These are phyloP conservation scores for Pseudomassariella vexata DNA, from an alignment of 2,329 filamentous ascomycete genomes.

Conservation along the genomic window DNA sequence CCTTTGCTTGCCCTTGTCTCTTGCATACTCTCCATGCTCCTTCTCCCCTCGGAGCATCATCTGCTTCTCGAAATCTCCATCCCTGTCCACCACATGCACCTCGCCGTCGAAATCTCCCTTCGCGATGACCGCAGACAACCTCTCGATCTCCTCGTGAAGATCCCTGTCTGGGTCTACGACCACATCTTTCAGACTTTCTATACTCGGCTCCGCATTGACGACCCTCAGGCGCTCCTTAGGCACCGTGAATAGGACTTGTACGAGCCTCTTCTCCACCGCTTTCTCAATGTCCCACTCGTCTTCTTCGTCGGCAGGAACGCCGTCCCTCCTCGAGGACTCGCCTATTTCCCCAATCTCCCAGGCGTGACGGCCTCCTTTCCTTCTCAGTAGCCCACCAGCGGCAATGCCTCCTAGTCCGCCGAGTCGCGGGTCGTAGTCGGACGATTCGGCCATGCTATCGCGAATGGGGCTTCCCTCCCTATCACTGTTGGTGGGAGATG, in stretches of 20 bases:
- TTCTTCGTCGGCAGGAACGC: conserved; percentile 40
- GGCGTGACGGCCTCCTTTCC: conserved; percentile 50
- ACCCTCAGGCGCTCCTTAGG: conserved; percentile 80
- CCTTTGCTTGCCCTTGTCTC: conserved; percentile 9
- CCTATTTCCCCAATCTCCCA: conserved; percentile 38
- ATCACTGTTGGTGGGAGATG: conserved; percentile 17
- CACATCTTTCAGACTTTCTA: conserved; percentile 35
- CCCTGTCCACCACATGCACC: background rate
- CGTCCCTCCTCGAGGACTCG: conserved; percentile 6
- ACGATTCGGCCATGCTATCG: conserved; percentile 26
- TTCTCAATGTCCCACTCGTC: conserved; percentile 73
- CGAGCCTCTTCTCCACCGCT: conserved; percentile 63
- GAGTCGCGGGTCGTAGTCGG: conserved; percentile 39
- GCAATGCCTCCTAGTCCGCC: conserved; percentile 39
- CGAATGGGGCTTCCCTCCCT: conserved; percentile 21
- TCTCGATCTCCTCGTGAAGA: too few species aligned
- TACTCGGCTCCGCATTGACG: conserved; percentile 70
- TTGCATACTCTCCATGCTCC: too few species aligned
- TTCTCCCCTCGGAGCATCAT: too few species aligned
- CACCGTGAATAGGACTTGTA: conserved; percentile 90
- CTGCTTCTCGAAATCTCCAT: background rate
- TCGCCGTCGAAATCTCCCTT: conserved; percentile 1
- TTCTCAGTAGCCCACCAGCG: conserved; percentile 37
- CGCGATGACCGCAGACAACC: too few species aligned
- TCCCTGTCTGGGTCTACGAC: conserved; percentile 34